phyloP scores from a whole-genome alignment of 2,329 filamentous ascomycete genomes.

The Parastagonospora avenae region DNA sequence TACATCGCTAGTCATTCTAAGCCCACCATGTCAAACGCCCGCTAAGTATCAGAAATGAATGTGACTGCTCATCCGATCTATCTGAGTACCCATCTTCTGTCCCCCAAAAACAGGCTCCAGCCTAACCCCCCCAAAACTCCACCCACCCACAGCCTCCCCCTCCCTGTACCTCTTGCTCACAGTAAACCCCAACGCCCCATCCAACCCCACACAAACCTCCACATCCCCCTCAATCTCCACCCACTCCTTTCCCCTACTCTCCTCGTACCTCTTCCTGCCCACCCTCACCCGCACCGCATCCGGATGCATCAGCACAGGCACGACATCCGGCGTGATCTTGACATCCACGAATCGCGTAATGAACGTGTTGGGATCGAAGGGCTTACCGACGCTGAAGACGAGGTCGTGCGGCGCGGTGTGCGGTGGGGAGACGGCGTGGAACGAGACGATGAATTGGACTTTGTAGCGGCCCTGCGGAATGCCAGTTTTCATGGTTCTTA shows the following conservation, averaged over 20 bases:
- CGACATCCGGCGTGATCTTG: conserved; percentile 46
- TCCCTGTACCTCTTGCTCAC: conserved; percentile 43
- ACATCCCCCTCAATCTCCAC: conserved; percentile 46
- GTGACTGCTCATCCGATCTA: too few species aligned
- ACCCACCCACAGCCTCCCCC: conserved; percentile 39
- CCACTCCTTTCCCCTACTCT: conserved; percentile 41
- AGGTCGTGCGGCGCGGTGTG: conserved; percentile 34
- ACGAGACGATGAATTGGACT: conserved; percentile 43
- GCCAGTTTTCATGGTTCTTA: conserved; percentile 43
- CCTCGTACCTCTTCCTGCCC: conserved; percentile 34
- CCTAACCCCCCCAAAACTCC: conserved; percentile 47
- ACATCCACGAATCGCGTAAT: conserved; percentile 43
- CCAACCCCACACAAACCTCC: conserved; percentile 42
- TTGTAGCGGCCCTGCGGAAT: conserved; percentile 46
- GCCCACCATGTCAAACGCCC: neutral
- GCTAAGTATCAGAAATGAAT: neutral
- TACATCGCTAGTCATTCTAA: neutral
- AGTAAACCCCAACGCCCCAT: conserved; percentile 45
- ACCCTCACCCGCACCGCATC: conserved; percentile 46
- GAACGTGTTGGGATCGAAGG: conserved; percentile 41
- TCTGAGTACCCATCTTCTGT: conserved; percentile 8
- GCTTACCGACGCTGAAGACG: conserved; percentile 46
- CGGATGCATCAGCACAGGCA: conserved; percentile 42
- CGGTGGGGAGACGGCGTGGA: conserved; percentile 19
- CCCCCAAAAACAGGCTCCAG: conserved; percentile 42